Percentiles rank a stretch among this genome's conserved stretches.
Conservation (phyloP, 192 early-diverging fungal genomes). For the Haplosporangium gracile region DNA sequence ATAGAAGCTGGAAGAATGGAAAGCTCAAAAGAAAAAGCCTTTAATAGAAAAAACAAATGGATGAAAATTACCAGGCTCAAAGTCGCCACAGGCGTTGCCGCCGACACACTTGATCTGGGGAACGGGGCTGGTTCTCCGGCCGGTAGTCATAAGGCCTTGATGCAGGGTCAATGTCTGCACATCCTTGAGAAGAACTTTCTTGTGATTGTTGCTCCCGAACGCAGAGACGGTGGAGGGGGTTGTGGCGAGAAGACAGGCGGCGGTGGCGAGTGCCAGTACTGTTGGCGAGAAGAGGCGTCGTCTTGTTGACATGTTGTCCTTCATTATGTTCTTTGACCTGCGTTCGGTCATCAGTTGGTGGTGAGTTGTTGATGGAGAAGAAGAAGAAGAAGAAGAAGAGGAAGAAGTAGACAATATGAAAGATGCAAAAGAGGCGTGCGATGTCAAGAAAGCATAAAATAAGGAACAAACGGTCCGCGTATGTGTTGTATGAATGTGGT, state of each 20-base stretch:
- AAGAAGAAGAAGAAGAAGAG: too few relatives aligned
- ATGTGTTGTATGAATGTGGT: background rate
- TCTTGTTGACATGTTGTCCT: too few relatives aligned
- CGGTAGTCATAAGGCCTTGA: conserved; percentile 49
- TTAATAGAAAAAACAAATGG: background rate
- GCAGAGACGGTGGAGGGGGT: background rate
- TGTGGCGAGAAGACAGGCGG: conserved; percentile 3
- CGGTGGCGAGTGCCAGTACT: background rate
- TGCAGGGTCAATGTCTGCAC: conserved; percentile 59
- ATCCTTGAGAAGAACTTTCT: conserved; percentile 54
- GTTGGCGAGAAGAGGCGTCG: background rate
- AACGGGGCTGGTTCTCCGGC: conserved; percentile 52
- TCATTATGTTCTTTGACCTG: too few relatives aligned
- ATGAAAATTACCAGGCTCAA: conserved; percentile 40
- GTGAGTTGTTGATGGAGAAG: too few relatives aligned
- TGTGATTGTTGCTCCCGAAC: conserved; percentile 12
- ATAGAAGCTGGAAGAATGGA: too few relatives aligned
- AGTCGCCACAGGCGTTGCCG: conserved; percentile 57
- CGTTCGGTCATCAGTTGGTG: too few relatives aligned
- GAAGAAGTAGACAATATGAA: too few relatives aligned
- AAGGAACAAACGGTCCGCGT: background rate
- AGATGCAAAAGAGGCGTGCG: background rate
- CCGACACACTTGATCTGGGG: conserved; percentile 58
- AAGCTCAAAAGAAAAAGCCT: too few relatives aligned
- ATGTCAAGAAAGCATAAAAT: background rate